Conservation (phyloP, 805 yeast genomes). For the Starmerella riodocensis region DNA sequence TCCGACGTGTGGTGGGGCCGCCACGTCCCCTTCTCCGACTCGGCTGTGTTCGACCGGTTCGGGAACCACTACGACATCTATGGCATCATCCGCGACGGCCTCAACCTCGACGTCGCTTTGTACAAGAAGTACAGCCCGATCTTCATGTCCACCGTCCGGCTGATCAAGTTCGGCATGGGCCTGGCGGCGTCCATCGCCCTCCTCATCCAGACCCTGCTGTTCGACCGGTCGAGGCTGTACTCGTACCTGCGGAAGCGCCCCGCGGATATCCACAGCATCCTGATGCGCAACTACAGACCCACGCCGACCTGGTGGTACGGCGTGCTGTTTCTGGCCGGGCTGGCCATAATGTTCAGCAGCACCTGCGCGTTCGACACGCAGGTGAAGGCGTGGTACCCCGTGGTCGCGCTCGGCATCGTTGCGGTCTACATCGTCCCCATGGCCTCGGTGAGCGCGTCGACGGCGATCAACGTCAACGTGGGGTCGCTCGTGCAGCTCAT, state of each 20-base stretch:
- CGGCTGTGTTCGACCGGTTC: slow-evolving; percentile 39
- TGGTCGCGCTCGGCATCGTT: slow-evolving; percentile 41
- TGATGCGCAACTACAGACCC: slow-evolving; percentile 44
- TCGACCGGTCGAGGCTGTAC: slow-evolving; percentile 45
- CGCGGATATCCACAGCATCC: slow-evolving; percentile 41
- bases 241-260: slow-evolving; percentile 35
- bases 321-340: slow-evolving; percentile 28
- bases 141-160: slow-evolving; percentile 44
- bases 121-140: slow-evolving; percentile 53
- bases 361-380: slow-evolving; percentile 24
- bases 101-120: slow-evolving; percentile 34
- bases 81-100: slow-evolving; percentile 34
- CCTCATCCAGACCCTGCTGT: slow-evolving; percentile 42
- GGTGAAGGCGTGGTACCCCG: slow-evolving; percentile 32
- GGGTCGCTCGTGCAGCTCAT: slow-evolving; percentile 52
- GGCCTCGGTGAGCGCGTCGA: slow-evolving; percentile 47
- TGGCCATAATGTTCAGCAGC: slow-evolving; percentile 23
- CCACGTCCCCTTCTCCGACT: slow-evolving; percentile 40
- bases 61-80: slow-evolving; percentile 39
- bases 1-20: slow-evolving; percentile 46
- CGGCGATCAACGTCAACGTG: slow-evolving; percentile 46
- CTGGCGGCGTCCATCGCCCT: slow-evolving; percentile 55
- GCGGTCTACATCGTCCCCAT: slow-evolving; percentile 46
- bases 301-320: slow-evolving; percentile 56
- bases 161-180: slow-evolving; percentile 46